phyloP scores from a whole-genome alignment of 2,329 filamentous ascomycete species.

The Ophiocordyceps camponoti-leonardi region DNA sequence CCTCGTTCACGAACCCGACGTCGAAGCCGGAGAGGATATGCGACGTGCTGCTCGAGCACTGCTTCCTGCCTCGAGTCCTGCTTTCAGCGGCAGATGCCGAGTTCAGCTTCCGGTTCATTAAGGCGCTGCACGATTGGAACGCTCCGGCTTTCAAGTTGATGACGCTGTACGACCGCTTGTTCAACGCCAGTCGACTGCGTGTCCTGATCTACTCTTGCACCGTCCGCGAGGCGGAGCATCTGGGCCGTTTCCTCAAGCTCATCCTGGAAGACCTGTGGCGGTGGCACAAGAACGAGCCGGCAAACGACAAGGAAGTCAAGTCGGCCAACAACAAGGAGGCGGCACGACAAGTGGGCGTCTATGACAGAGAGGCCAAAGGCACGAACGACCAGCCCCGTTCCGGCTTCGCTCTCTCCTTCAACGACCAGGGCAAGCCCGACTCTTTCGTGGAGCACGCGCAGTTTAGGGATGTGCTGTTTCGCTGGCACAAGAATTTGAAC shows the following conservation, averaged over 20 bases:
- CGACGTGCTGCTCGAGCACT: slow-evolving; percentile 70
- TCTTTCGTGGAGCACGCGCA: slow-evolving; percentile 67
- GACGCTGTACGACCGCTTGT: slow-evolving; percentile 67
- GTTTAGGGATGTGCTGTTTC: slow-evolving; percentile 71
- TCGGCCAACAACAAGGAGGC: slow-evolving; percentile 15
- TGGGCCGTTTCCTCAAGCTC: slow-evolving; percentile 81
- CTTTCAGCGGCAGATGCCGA: slow-evolving; percentile 77
- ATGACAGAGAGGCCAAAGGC: slow-evolving; percentile 59
- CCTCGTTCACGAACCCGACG: slow-evolving; percentile 56
- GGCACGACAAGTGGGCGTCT: slow-evolving; percentile 49
- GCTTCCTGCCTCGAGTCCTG: slow-evolving; percentile 74
- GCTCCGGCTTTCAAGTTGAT: slow-evolving; percentile 77
- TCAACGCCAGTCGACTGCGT: slow-evolving; percentile 65
- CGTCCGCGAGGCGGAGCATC: slow-evolving; percentile 75
- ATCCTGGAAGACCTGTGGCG: slow-evolving; percentile 60
- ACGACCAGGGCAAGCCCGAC: slow-evolving; percentile 46
- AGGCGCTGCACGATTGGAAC: slow-evolving; percentile 69
- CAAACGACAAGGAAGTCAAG: slow-evolving; percentile 14
- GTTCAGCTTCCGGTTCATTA: slow-evolving; percentile 74
- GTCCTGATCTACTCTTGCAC: slow-evolving; percentile 79
- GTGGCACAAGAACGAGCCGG: slow-evolving; percentile 65
- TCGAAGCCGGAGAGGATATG: slow-evolving; percentile 51
- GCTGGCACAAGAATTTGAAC: slow-evolving; percentile 77
- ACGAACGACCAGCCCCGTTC: slow-evolving; percentile 38
- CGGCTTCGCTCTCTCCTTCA: slow-evolving; percentile 63